Base-by-base conservation (phyloP, 2,329 filamentous ascomycete genomes). In the Neoscytalidium dimidiatum region DNA sequence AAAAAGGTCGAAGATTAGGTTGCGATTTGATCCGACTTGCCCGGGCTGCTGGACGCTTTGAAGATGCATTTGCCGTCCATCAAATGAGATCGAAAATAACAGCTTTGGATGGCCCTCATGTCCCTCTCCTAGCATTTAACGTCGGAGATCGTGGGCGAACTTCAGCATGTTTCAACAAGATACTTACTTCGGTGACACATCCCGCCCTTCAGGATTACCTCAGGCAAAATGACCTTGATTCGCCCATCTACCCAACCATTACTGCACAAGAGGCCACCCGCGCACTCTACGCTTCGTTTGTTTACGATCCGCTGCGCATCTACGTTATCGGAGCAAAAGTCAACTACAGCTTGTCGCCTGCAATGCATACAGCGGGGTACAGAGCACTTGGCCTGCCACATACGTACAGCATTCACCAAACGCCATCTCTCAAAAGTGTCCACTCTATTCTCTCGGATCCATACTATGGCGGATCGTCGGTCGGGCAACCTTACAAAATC, bases 341-440 rank as follows among this genome's bases (percentile, higher is more conserved):
- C 9, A 85, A 83, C 57, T 91, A 91, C 78, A 92, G 88, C 72
- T 75, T 93, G 64, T 92, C 90, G 0, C 90, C 91, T 1, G 88
- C 88, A 6, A 93, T 93, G 90, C 90, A 94, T 74, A 91, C 88
- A 63, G 83, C 88, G 5, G 90, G 90, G 0, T 87, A 91, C 65
- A 80, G 83, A 61, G 84, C 83, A 26, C 87, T 87, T 68, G 90
- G 90, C 0, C 86, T 93, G 73, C 87, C 86, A 0, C 90, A 93
- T 69, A 76, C 82, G 5, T 92, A 92, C 72, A 78, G 81, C n/a
- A 86, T 87, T 1, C 83, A 87, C 64, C 88, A 90, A 57, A 87
- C 88, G 4, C 78, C 82, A 19, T 86, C 86, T 0, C 74, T 93
- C 11, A 84, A 86, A 41, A 85, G 86, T 11, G 79, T 93, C n/a